These are phyloP conservation scores for Alternaria atra DNA, from an alignment of 2,329 filamentous ascomycete species.

Conservation along the genomic window DNA sequence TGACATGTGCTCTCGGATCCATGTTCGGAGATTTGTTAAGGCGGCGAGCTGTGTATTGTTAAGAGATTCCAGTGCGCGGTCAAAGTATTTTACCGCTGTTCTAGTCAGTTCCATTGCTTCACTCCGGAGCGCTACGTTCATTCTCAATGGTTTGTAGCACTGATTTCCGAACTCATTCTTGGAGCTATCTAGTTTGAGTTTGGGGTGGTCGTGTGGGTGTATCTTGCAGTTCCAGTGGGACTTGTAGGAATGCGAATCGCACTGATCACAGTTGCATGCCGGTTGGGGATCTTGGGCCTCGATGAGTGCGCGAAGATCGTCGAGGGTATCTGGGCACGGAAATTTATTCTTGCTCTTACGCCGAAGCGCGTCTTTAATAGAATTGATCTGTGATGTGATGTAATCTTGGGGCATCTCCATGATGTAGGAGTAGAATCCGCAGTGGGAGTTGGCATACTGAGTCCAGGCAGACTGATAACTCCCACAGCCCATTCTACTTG, in stretches of 20 bases:
- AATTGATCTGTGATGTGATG: not conserved
- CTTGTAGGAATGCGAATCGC: not conserved
- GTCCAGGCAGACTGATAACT: not conserved
- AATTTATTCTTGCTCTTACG: not conserved
- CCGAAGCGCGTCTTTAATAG: not conserved
- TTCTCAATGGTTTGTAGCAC: not conserved
- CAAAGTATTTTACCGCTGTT: not conserved
- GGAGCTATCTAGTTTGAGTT: slow-evolving; percentile 4
- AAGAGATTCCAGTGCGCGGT: not conserved
- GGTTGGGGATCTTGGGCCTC: not conserved
- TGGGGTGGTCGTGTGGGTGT: not conserved
- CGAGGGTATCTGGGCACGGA: not conserved
- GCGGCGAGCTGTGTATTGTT: not conserved
- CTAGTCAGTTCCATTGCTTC: not conserved
- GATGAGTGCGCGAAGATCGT: not conserved
- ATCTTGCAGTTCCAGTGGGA: not conserved
- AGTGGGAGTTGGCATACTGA: not conserved
- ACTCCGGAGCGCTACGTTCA: not conserved
- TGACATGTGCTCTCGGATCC: not conserved
- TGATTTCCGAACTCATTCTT: slow-evolving; percentile 8
- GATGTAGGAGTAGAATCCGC: not conserved
- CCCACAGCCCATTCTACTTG: not conserved
- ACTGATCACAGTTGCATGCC: not conserved
- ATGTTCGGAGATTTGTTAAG: not conserved
- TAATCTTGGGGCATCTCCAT: not conserved